Base-by-base conservation (phyloP, 2,329 filamentous ascomycete genomes). In the Colletotrichum orbiculare region DNA sequence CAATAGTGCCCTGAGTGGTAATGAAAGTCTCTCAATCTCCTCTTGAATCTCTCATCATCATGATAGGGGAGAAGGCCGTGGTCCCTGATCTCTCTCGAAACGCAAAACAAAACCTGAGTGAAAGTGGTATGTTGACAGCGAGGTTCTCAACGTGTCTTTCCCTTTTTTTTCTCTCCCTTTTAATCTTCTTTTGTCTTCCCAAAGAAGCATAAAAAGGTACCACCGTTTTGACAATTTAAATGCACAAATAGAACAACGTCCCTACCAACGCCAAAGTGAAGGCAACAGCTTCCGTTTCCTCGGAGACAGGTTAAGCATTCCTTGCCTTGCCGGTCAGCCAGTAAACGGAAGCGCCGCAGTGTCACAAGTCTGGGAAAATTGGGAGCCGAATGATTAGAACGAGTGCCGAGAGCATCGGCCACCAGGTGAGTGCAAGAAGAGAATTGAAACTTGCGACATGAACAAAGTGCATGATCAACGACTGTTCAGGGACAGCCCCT, bases 401-500 rank as follows among this genome's bases (percentile, higher is more conserved):
- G 35, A 25, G 38, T 41, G 35, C 10, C n/a, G 33, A n/a, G n/a
- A 45, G 41, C 17, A 13, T 54, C 39, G 45, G 41, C 45, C 12
- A 37, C 8, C 35, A 4, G 8, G 42, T 38, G 38, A 34, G 54
- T 49, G 38, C 39, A 43, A 41, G 37, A 48, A 15, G 25, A 17
- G 35, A 25, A 53, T 35, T 13, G 38, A 37, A 54, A 17, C 25
- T 64, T 43, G 54, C 10, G 15, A 39, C 15, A 25, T 8, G 54
- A 48, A 11, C 13, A 12, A 25, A 13, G 50, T 15, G 35, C 34
- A 49, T 38, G 25, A 67, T 78, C 73, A 87, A 66, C 85, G 84
- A 69, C 87, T 86, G 72, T 91, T 91, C 68, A 94, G 83, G 2
- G 91, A 94, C 15, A 94, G 79, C 9, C 90, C 87, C 74, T 93